Base-by-base conservation (phyloP, 2,329 filamentous ascomycete species). In the Alternaria brassicae region DNA sequence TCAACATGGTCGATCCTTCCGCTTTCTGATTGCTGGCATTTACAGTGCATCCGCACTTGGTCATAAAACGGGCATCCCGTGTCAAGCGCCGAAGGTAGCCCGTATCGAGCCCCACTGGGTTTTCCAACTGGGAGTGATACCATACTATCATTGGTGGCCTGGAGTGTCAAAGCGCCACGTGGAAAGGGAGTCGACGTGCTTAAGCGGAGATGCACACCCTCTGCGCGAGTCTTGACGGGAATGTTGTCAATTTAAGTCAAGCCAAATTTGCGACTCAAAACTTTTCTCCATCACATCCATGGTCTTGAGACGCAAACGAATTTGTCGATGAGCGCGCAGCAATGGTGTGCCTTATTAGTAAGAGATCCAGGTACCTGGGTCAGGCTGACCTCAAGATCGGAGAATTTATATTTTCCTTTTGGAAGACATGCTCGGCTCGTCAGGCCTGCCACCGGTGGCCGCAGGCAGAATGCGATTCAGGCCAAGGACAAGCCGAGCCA, bases 1-100 rank as follows among this genome's bases (percentile, higher is more conserved):
- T 15, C 51, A 36, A 21, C 37, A 42, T 28, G 36, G 60, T 42
- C 41, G 36, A 61, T 61, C 61, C 44, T 37, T 37, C 44, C 59
- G 42, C 13, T n/a, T 34, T 48, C 39, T 37, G 21, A 44, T 30
- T 53, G 40, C 55, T 59, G 52, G 37, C 4, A 47, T 42, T 57
- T 32, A 32, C 48, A 42, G 23, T 27, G 30, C 28, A 37, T 28
- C 51, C 21, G 21, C 56, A 39, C 32, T 41, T 54, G 51, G 36
- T 28, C 17, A 58, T 37, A 39, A 41, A 45, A 32, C 44, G n/a
- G 27, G 27, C 36, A 32, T 53, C 45, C 30, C 13, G 17, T 30
- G 47, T 45, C 19, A 9, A 36, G n/a, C 15, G 42, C 42, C 53
- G 48, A 53, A 19, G 7, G 13, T 30, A 42, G 5, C 36, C 58